Percentiles rank a stretch among this genome's conserved stretches.
Evolutionary conservation across 1,284 basidiomycete species (phyloP).

Genomic region (Hortiboletus rubellus): DNA sequence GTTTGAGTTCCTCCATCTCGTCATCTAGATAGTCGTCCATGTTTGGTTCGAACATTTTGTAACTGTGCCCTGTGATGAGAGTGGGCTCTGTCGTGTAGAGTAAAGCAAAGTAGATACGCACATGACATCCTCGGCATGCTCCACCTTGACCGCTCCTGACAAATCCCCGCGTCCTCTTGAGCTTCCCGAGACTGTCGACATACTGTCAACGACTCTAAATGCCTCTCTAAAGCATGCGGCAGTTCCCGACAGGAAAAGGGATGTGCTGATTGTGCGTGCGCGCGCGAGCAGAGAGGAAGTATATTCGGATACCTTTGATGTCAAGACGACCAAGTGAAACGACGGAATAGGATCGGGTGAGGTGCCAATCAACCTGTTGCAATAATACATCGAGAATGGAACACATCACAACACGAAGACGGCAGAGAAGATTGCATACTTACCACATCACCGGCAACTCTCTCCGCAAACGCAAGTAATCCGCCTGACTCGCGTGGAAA

Average conservation of each 20-base stretch:
- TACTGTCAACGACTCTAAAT: slow-evolving; percentile 80
- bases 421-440: slow-evolving; percentile 27
- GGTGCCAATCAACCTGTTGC: not conserved
- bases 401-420: not conserved
- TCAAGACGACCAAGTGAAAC: not conserved
- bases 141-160: slow-evolving; percentile 34
- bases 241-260: slow-evolving; percentile 79
- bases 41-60: slow-evolving; percentile 90
- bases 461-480: slow-evolving; percentile 72
- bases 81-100: not conserved
- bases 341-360: not conserved
- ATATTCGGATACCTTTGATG: slow-evolving; percentile 79
- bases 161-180: slow-evolving; percentile 17
- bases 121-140: slow-evolving; percentile 81
- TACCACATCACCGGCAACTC: slow-evolving; percentile 76
- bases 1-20: slow-evolving; percentile 83
- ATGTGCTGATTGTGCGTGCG: slow-evolving; percentile 73
- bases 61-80: slow-evolving; percentile 46
- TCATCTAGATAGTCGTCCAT: slow-evolving; percentile 98
- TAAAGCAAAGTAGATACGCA: slow-evolving; percentile 36
- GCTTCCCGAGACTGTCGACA: slow-evolving; percentile 52
- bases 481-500: slow-evolving; percentile 82
- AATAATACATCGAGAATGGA: not conserved
- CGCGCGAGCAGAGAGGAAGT: slow-evolving; percentile 75
- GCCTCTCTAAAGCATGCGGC: slow-evolving; percentile 90